Base-by-base conservation (phyloP, 345 rosid genomes). In the Pseudoturritis turrita region DNA sequence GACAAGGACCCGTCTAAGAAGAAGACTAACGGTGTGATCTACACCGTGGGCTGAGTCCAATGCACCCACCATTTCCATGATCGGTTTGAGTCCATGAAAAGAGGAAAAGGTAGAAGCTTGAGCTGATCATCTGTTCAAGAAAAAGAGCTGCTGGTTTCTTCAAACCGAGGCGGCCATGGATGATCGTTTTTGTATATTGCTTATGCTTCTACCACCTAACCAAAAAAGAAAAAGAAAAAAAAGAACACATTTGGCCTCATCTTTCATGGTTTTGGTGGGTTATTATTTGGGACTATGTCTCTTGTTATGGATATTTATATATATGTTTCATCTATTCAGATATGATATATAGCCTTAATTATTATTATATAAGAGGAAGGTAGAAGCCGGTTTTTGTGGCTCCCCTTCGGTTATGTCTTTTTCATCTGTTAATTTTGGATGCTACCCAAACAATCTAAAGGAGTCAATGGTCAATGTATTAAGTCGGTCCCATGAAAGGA, bases 101-200 rank as follows among this genome's bases (percentile, higher is more conserved):
- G 39, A 51, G 70, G 63, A 18, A 18, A 68, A 62, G 23, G 59
- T 62, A 62, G 75, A 62, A 75, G 79, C 70, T 69, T 69, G 8
- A 62, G 75, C 74, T 58, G 79, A 54, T 75, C 75, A 69, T 75
- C 79, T 52, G 74, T 68, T 35, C 26, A 17, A 52, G 29, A 66
- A 22, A 69, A 53, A 54, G 79, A 68, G 79, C 79, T 75, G 79
- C 31, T 68, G 68, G 74, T 68, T 75, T 68, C 51, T 53, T 37
- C 52, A 43, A 65, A 56, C 64, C 36, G 39, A 74, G 23, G 79
- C 44, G 79, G 79, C 79, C 79, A 53, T 75, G 74, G 79, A 62
- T 75, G 79, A 62, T 69, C 74, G 2, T 68, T 53, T 68, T 75
- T 75, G 79, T 75, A 75, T 36, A 75, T 75, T 61, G 79, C 79